Evolutionary conservation across 2,329 filamentous ascomycete genomes (phyloP).

Genomic region (Botrytis squamosa): DNA sequence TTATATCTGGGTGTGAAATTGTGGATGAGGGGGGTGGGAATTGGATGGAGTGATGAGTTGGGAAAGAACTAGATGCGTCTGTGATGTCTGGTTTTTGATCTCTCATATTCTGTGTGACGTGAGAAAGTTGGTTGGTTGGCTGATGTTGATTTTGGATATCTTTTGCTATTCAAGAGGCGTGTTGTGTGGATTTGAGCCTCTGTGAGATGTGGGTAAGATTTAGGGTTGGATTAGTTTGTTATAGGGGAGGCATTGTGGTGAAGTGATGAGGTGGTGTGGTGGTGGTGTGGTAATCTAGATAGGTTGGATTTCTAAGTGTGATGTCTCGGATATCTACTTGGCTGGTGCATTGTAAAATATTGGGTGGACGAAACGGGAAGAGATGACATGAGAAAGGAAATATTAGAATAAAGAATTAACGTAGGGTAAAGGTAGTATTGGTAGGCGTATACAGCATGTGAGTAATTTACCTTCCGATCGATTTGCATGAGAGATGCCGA

Average conservation of each 20-base stretch:
- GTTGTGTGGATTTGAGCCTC: background rate
- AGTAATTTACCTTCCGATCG: conserved; percentile 9
- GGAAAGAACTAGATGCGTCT: background rate
- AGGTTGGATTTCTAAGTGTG: background rate
- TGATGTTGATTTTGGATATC: background rate
- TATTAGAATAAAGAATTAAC: background rate
- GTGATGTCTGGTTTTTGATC: background rate
- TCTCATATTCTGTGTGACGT: background rate
- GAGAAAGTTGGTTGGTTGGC: conserved; percentile 8
- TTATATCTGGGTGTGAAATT: background rate
- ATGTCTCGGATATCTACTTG: background rate
- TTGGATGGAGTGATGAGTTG: background rate
- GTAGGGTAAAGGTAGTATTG: background rate
- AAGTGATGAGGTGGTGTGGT: background rate
- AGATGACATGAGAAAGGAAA: background rate
- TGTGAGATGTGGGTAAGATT: background rate
- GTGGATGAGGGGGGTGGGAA: background rate
- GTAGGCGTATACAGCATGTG: background rate
- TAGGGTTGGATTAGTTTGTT: background rate
- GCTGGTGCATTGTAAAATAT: background rate
- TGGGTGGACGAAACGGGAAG: no score
- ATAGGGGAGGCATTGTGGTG: background rate
- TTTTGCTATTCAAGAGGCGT: background rate
- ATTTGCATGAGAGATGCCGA: background rate
- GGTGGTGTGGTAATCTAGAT: background rate